Evolutionary conservation across 257 asterid genomes (phyloP), one percentile per base, ranked within the genome.

Genomic region (Leptodermis oblonga): DNA sequence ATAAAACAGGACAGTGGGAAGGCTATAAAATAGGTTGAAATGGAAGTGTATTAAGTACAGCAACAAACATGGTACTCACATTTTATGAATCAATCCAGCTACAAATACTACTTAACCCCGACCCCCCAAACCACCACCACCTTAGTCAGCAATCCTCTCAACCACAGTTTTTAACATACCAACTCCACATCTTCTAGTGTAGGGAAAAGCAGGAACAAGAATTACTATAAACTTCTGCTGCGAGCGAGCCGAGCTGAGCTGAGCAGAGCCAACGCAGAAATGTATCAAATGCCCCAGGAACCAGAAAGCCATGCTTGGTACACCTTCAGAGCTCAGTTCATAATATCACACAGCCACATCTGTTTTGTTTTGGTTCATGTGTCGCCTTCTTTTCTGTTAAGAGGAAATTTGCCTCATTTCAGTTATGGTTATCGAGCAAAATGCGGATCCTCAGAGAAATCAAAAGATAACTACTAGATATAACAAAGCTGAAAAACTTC

Each of bases 331-430:
- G 73, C 79, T 67, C 77, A 74, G 41, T 59, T 91, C 88, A 91
- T 81, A 89, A 79, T 79, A 89, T 89, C 71, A 83, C 78, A 65
- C 97, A 91, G n/a, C 80, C 77, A 72, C 97, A 91, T 71, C 67
- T 86, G 73, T 78, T 83, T 79, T 80, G 91, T 78, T 84, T 78
- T 37, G 75, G 48, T 72, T 88, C 87, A 51, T 58, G 73, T 6
- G 70, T 37, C 71, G 71, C 45, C 74, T 85, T 84, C 85, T 75
- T 86, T 64, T 87, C 97, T 87, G 93, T 73, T 7, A 26, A 58
- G 22, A 22, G 66, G 70, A 39, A 61, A 52, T 36, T 34, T 26
- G 33, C 51, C 45, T 25, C 9, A 25, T 7, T 37, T 34, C 17
- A 34, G 22, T 23, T 22, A 11, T 10, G 1, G n/a, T 3, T 36